Evolutionary conservation across 1,284 basidiomycete genomes (phyloP).

Genomic region (Schizophyllum commune): DNA sequence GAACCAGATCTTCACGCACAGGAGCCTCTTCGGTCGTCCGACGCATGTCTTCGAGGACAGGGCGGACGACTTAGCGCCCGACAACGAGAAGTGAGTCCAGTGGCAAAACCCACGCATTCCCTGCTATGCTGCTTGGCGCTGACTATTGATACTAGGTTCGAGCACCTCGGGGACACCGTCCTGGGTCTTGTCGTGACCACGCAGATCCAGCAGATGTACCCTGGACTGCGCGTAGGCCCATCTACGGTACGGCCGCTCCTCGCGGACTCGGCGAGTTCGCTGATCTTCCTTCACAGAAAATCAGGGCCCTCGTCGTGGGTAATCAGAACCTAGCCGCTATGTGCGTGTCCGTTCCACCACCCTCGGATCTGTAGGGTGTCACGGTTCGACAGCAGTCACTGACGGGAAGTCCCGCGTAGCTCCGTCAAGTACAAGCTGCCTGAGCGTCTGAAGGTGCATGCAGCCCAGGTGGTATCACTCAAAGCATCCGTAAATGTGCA

Average conservation of each 20-base stretch:
- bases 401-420: constrained; percentile 24
- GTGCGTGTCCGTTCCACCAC: constrained; percentile 28
- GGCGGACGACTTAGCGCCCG: constrained; percentile 59
- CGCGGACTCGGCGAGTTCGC: constrained; percentile 1
- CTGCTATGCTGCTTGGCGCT: constrained; percentile 3
- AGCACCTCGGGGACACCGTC: constrained; percentile 68
- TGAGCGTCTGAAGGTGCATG: constrained; percentile 51
- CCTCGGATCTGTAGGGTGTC: constrained; percentile 62
- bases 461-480: constrained; percentile 61
- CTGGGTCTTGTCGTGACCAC: constrained; percentile 57
- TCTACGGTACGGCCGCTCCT: constrained; percentile 45
- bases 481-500: constrained; percentile 59
- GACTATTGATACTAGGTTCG: constrained; percentile 36
- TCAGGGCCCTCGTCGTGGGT: constrained; percentile 32
- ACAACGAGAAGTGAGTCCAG: constrained; percentile 61
- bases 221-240: constrained; percentile 65
- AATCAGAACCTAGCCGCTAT: background rate
- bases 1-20: constrained; percentile 62
- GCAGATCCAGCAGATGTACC: constrained; percentile 54
- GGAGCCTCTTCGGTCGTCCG: constrained; percentile 57
- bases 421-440: constrained; percentile 58
- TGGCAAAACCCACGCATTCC: background rate
- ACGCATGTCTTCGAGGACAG: constrained; percentile 68
- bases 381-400: constrained; percentile 26
- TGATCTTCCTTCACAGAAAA: constrained; percentile 44